Conservation (phyloP, 768 basidiomycete species). For the Macrolepiota albuminosa region DNA sequence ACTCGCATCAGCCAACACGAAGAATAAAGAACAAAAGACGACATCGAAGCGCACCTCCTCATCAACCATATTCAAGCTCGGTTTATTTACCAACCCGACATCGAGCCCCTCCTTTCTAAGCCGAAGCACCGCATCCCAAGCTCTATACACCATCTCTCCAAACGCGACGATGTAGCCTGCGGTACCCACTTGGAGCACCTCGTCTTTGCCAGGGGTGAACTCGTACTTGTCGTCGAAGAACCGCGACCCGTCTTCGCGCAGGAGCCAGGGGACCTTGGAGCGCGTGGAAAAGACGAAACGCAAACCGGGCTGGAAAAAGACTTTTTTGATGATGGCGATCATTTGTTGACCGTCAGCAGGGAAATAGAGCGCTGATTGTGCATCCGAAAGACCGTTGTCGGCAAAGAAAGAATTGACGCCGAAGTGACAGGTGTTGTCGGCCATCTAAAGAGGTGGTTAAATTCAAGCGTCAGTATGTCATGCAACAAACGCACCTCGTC, state of each 20-base stretch:
- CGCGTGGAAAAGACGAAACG: constrained; percentile 89
- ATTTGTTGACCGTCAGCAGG: constrained; percentile 82
- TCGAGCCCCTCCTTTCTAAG: constrained; percentile 69
- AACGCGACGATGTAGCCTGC: constrained; percentile 82
- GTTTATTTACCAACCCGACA: constrained; percentile 85
- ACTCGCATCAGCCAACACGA: neutral
- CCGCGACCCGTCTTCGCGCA: constrained; percentile 64
- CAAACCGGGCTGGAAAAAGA: constrained; percentile 80
- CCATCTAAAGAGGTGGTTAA: constrained; percentile 19
- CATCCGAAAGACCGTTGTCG: constrained; percentile 82
- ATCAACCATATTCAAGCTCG: constrained; percentile 78
- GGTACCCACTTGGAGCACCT: constrained; percentile 70
- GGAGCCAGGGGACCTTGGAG: constrained; percentile 84
- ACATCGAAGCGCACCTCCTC: constrained; percentile 48
- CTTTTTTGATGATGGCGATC: constrained; percentile 66
- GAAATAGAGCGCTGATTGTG: constrained; percentile 81
- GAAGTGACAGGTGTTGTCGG: constrained; percentile 47
- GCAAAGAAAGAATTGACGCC: constrained; percentile 83
- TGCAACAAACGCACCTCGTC: neutral
- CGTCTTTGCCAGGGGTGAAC: constrained; percentile 84
- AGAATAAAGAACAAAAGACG: neutral
- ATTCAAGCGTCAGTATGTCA: too few relatives aligned
- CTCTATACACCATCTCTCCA: constrained; percentile 84
- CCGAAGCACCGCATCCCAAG: constrained; percentile 77
- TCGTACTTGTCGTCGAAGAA: constrained; percentile 45